These are phyloP conservation scores for Talaromyces marneffei DNA, from an alignment of 2,329 filamentous ascomycete genomes.

Conservation along the genomic window DNA sequence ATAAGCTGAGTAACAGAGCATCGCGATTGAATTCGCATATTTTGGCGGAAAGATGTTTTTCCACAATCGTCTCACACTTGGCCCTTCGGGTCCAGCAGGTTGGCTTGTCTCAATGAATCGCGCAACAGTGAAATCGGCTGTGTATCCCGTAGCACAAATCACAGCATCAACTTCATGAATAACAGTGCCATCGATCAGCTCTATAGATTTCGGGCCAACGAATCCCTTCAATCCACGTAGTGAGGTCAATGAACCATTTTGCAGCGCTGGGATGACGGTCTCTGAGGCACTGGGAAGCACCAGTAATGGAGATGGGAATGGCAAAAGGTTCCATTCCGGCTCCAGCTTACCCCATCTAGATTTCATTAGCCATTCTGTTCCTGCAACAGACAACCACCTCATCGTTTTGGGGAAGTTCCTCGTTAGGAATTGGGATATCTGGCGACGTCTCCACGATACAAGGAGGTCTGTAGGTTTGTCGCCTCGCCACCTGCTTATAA, in stretches of 20 bases:
- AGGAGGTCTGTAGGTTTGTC: conserved; percentile 27
- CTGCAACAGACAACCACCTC: conserved; percentile 24
- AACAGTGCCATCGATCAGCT: background rate
- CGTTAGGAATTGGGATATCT: conserved; percentile 22
- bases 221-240: background rate
- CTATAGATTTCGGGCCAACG: background rate
- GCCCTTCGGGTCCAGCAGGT: conserved; percentile 15
- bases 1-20: conserved; percentile 34
- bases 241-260: background rate
- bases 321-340: background rate
- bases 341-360: conserved; percentile 19
- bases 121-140: background rate
- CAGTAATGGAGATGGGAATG: background rate
- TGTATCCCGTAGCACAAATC: background rate
- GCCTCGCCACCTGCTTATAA: background rate
- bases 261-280: conserved; percentile 4
- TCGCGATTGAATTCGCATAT: conserved; percentile 41
- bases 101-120: background rate
- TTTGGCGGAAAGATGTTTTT: conserved; percentile 43
- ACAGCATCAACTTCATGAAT: background rate
- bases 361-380: conserved; percentile 17
- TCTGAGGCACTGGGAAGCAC: conserved; percentile 21
- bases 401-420: conserved; percentile 32
- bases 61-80: conserved; percentile 31
- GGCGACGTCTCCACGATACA: conserved; percentile 28